Evolutionary conservation across 148 eudicot genomes (phyloP), one percentile per base, ranked within the genome.

Genomic region (Spergularia marina): DNA sequence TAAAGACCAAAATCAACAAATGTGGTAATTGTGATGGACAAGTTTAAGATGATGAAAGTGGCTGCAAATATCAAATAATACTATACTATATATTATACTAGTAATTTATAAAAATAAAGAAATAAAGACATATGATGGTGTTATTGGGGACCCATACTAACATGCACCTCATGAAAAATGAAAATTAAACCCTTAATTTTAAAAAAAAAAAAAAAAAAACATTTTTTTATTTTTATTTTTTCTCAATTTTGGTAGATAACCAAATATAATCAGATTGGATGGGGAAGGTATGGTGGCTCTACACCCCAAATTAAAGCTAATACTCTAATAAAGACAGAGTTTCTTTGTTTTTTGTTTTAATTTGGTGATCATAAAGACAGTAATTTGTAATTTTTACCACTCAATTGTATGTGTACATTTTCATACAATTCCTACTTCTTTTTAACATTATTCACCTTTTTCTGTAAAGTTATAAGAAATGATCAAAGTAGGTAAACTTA

Each of bases 131-230:
- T n/a, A 72, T 25, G 59, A 53, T 52, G 51, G 18, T 53, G 16
- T 17, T 69, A 12, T 12, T 74, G 82, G 82, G 82, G 82, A 80
- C 82, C 77, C 74, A 80, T 80, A 76, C 79, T 80, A 80, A 71
- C 76, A 76, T 76, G 79, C 83, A 65, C 44, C 73, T 20, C 82
- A 71, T 63, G 20, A 56, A 39, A 14, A 30, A 30, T 30, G 36
- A 0, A 30, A 30, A 30, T 30, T 30, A 30, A 30, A 30, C 36
- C 36, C 36, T 30, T 30, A 30, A 30, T 30, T 30, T n/a, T n/a
- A n/a, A 30, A 30, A 30, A 30, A 30, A 30, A 30, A 30, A 30
- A 0, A 2, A 2, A 2, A 2, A 30, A 0, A 2, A 2, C 36
- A 30, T 30, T 15, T 71, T n/a, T n/a, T n/a, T n/a, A n/a, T n/a